Base-by-base conservation (phyloP, 192 early-diverging fungal species). In the Entomortierella beljakovae region DNA sequence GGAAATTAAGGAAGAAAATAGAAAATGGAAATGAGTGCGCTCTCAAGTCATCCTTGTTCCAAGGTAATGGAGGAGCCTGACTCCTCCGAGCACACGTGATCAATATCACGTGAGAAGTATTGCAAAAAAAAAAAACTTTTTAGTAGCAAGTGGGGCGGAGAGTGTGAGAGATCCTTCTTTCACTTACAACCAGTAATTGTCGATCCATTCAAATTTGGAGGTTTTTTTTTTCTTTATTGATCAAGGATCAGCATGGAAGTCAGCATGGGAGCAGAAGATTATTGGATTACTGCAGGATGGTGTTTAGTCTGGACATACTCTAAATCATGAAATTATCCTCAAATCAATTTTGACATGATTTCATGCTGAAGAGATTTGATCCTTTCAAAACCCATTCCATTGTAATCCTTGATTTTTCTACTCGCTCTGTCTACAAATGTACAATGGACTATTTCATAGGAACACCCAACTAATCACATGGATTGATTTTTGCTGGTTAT, bases 111-210 rank as follows among this genome's bases (percentile, higher is more conserved):
- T 38, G 37, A 6, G 6, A 8, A 38, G 37, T 8, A 38, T 13
- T 38, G 6, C 20, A 20, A 46, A 2, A 46, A 11, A 16, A 46
- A 46, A 46, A 46, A 10, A 20, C 20, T 46, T 15, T 46, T 46
- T 11, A 10, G 20, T 20, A 46, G 43, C 15, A 11, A 46, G 3
- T 15, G 15, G 11, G 2, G 11, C 2, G 15, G 4, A 20, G 43
- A 15, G 6, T 3, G 11, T 3, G 15, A 46, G 15, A 46, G 65
- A 38, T 69, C 67, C 67, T 69, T 69, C 67, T 69, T 69, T 69
- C 57, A 60, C 67, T 69, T 69, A 50, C 57, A 58, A 53, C 67
- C 67, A 69, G 67, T 69, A 69, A 69, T 69, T 46, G 57, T 49
- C 60, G 46, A 13, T 16, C 20, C 43, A 31, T n/a, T n/a, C n/a